Base-by-base conservation (phyloP, 192 early-diverging fungal genomes). In the Neocallimastix lanati region DNA sequence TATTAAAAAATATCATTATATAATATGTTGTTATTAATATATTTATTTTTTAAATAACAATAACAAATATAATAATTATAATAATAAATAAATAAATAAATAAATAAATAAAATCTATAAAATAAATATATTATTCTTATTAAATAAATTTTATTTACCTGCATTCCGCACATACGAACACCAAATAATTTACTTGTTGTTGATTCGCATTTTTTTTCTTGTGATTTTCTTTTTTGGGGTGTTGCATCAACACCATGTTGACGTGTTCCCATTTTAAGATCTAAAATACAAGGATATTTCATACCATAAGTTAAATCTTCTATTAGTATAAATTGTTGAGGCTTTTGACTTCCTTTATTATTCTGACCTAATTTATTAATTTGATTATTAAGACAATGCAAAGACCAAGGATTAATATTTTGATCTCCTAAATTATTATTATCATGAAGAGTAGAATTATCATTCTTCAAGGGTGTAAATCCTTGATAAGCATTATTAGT, bases 241-340 rank as follows among this genome's bases (percentile, higher is more conserved):
- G 92, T 87, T 3, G 93, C 96, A 86, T 94, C 88, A 77, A 99
- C 91, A 9, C 98, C 96, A 82, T 97, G 92, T 84, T 99, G 98
- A 12, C 98, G 87, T 18, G 95, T 97, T 33, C 98, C 98, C 96
- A 99, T 99, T 81, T 99, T 99, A 78, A 99, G 88, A 83, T 99
- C 96, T 58, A 99, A 88, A 25, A 99, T 96, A 81, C 96, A 98
- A 0, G 98, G 98, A 35, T 90, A 91, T 83, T 91, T 87, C 84
- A 98, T 85, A 13, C 93, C 92, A 27, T 93, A 78, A 5, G 50
- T 37, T 27, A 37, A 78, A 78, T 67, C 50, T 67, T 67, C 50
- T 67, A 67, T 67, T 67, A 67, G n/a, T 11, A 67, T 67, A 67
- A 67, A 67, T 67, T 67, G 50, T 67, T 67, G 25, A 67, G 50